Conservation (phyloP, 164 flowering plant species). For the Piper longum region DNA sequence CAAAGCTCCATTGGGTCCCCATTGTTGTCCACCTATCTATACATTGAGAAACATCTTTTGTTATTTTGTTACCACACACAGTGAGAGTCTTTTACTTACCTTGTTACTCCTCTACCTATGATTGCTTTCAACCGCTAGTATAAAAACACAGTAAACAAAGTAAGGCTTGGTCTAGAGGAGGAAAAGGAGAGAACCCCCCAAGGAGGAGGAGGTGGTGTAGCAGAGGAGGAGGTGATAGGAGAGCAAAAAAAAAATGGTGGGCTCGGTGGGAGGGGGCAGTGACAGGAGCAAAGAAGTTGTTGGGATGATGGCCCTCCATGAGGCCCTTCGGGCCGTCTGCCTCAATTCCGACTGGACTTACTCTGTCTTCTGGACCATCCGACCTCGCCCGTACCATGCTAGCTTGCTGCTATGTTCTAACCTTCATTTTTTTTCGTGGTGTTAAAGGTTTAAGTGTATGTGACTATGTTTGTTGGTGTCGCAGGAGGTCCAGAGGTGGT, state of each 20-base stretch:
- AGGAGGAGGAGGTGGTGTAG: constrained; percentile 1
- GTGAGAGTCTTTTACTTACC: too few species aligned
- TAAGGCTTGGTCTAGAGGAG: not conserved
- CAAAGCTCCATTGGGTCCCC: too few species aligned
- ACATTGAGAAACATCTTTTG: too few species aligned
- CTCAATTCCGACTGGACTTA: constrained; percentile 80
- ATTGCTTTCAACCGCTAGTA: too few species aligned
- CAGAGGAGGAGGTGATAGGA: constrained; percentile 9
- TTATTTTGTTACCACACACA: too few species aligned
- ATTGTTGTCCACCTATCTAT: too few species aligned
- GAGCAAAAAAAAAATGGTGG: constrained; percentile 58
- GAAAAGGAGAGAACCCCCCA: constrained; percentile 12
- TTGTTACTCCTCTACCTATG: too few species aligned
- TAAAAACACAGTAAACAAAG: not conserved
- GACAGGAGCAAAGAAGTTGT: constrained; percentile 98
- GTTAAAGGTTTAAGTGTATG: too few species aligned
- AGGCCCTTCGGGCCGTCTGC: constrained; percentile 88
- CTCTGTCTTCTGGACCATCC: constrained; percentile 17
- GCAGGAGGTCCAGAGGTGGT: constrained; percentile 88
- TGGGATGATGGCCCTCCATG: constrained; percentile 99
- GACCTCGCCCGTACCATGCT: constrained; percentile 13
- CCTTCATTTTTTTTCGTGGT: not conserved
- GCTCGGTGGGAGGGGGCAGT: constrained; percentile 24
- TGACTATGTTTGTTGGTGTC: constrained; percentile 8
- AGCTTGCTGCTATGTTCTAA: not conserved